Evolutionary conservation across 768 basidiomycete genomes (phyloP).

Genomic region (Termitomyces sp.): DNA sequence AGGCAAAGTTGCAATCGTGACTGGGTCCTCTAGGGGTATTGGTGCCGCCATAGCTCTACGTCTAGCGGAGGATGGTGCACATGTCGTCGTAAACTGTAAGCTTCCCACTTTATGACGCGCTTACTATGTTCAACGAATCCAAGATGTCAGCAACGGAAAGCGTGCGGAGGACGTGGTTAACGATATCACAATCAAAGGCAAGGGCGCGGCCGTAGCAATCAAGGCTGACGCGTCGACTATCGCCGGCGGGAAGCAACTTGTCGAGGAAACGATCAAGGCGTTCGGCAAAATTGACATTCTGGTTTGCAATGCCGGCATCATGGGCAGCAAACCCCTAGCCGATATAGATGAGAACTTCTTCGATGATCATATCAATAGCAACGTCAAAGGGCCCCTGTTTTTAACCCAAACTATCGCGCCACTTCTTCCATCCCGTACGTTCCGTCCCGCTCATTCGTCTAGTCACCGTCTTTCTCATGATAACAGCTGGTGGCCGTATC

Average conservation of each 20-base stretch:
- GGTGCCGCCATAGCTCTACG: slow-evolving; percentile 54
- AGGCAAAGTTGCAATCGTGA: slow-evolving; percentile 59
- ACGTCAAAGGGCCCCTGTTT: slow-evolving; percentile 62
- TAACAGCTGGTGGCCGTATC: slow-evolving; percentile 49
- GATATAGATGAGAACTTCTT: slow-evolving; percentile 53
- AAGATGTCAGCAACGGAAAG: slow-evolving; percentile 34
- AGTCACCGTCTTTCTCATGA: neutral
- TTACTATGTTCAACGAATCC: neutral
- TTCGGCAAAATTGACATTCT: slow-evolving; percentile 59
- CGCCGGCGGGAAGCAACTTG: slow-evolving; percentile 44
- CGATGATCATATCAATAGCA: slow-evolving; percentile 50
- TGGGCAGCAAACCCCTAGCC: slow-evolving; percentile 48
- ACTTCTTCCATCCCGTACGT: slow-evolving; percentile 43
- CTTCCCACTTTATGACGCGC: neutral
- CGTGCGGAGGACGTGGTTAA: slow-evolving; percentile 49
- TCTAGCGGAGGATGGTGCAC: slow-evolving; percentile 56
- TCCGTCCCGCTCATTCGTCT: neutral
- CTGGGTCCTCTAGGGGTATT: slow-evolving; percentile 59
- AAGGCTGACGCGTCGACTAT: slow-evolving; percentile 51
- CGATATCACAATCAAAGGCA: slow-evolving; percentile 41
- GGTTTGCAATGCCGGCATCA: slow-evolving; percentile 57
- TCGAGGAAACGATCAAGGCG: slow-evolving; percentile 46
- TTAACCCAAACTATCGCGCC: slow-evolving; percentile 46
- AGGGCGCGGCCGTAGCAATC: slow-evolving; percentile 47
- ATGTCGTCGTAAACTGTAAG: slow-evolving; percentile 52